Evolutionary conservation across 352 stramenopile genomes (phyloP).

Genomic region (Pythium periplocum): DNA sequence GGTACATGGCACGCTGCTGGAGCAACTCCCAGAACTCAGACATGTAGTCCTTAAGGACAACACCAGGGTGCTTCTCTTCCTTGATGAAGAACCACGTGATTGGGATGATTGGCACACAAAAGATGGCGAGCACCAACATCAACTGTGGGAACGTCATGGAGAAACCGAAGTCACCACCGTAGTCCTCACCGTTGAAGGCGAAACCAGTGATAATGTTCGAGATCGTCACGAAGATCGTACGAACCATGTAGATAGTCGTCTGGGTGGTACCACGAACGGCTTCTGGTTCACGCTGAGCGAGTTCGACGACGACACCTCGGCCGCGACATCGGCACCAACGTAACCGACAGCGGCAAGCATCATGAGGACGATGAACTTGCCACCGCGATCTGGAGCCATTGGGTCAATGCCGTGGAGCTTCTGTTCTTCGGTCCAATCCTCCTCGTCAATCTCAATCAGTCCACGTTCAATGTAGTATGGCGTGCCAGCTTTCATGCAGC

Average conservation of each 20-base stretch:
- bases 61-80: conserved; percentile 33
- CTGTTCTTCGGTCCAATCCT: conserved; percentile 23
- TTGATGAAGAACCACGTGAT: conserved; percentile 47
- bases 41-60: conserved; percentile 33
- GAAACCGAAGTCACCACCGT: conserved; percentile 47
- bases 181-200: conserved; percentile 43
- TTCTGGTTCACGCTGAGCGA: conserved; percentile 50
- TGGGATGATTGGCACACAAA: conserved; percentile 27
- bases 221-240: conserved; percentile 38
- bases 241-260: conserved; percentile 43
- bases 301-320: conserved; percentile 49
- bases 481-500: conserved; percentile 26
- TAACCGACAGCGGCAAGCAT: conserved; percentile 48
- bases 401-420: conserved; percentile 23
- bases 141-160: conserved; percentile 36
- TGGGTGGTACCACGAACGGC: conserved; percentile 48
- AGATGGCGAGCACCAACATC: conserved; percentile 39
- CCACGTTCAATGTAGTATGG: conserved; percentile 45
- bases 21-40: conserved; percentile 24
- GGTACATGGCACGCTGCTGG: conserved; percentile 30
- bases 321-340: conserved; percentile 41
- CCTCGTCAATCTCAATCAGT: conserved; percentile 22
- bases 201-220: conserved; percentile 37
- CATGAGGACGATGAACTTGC: conserved; percentile 52
- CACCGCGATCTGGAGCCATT: conserved; percentile 22